Base-by-base conservation (phyloP, 148 eudicot species). In the Salicornia ramosissima region DNA sequence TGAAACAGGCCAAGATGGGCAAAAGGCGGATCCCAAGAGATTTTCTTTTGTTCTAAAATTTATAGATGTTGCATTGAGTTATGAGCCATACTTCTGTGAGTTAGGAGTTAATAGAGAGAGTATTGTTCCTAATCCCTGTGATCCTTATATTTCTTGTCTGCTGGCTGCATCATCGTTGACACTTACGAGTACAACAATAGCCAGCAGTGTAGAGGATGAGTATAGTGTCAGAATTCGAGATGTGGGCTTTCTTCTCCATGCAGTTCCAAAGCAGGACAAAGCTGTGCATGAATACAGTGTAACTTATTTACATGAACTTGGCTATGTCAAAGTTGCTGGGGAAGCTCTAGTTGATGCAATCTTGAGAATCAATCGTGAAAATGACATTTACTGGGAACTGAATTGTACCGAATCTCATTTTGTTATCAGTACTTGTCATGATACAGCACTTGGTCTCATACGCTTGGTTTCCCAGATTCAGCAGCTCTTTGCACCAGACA, bases 401-500 rank as follows among this genome's bases (percentile, higher is more conserved):
- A 74, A 79, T 73, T 90, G 92, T 77, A 83, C 86, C 64, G 86
- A 82, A 34, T 87, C 86, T 57, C 86, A 86, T 52, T 74, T 86
- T 73, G 74, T 75, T 63, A 55, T 94, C 15, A 81, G 83, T 63
- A 94, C 99, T 66, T 94, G 99, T 73, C 92, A 90, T 81, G 99
- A 94, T 70, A 87, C 99, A 42, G 67, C 96, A 24, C 78, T 71
- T 65, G 97, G 91, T 54, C 63, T 94, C 43, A 82, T 83, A 42
- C 86, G 75, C 55, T 76, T 94, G 69, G 86, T 84, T 46, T 79
- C 85, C 74, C 99, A 94, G 76, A 81, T 94, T 70, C 99, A 94
- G 85, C 89, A 84, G 78, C 88, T 94, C 42, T 86, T 87, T 71
- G 96, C 96, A 55, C 99, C 97, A 75, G 97, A 91, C 77, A 67